Evolutionary conservation across 2,329 filamentous ascomycete species (phyloP), one percentile per base, ranked within the genome.

Genomic region (Coniella lustricola): DNA sequence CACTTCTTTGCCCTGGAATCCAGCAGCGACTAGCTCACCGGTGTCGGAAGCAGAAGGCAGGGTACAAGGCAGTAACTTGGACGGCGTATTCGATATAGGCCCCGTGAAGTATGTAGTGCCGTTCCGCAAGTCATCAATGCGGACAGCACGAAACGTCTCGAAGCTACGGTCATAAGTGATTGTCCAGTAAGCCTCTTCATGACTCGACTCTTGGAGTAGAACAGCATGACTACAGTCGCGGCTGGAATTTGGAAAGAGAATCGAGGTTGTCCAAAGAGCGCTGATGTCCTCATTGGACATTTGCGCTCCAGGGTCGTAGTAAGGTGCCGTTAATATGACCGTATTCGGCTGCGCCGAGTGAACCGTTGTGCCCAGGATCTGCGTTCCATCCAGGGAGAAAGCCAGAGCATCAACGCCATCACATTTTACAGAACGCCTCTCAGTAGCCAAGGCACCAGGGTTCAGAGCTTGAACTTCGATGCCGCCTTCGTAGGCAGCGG

Each of bases 401-500:
- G 81, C 75, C 41, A 93, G 67, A 3, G 80, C 73, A 60, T 91
- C 87, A 4, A 90, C 84, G 2, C 76, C 77, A 59, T 87, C 82
- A 59, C 87, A 91, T 59, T 90, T 88, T 49, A 91, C 86, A 10
- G 86, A 79, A 56, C 87, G 76, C 58, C 84, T 76, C 56, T 90
- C 84, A 0, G 79, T 85, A 12, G 77, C 65, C 22, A 84, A 59
- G 21, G 79, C 81, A 46, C 74, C 77, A 2, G 82, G 72, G 41
- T 79, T 79, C 34, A 95, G 70, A 4, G 88, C 86, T 22, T 87
- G 82, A 0, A 95, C 86, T 64, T 95, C 90, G 54, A 95, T 90
- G n/a, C 87, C 87, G 48, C 87, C 86, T 60, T 89, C 82, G 64
- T 90, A 94, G 7, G 89, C 89, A 14, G 88, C 85, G 20, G 90